Conservation (phyloP, 495 filamentous ascomycete genomes). For the Penicillium desertorum region DNA sequence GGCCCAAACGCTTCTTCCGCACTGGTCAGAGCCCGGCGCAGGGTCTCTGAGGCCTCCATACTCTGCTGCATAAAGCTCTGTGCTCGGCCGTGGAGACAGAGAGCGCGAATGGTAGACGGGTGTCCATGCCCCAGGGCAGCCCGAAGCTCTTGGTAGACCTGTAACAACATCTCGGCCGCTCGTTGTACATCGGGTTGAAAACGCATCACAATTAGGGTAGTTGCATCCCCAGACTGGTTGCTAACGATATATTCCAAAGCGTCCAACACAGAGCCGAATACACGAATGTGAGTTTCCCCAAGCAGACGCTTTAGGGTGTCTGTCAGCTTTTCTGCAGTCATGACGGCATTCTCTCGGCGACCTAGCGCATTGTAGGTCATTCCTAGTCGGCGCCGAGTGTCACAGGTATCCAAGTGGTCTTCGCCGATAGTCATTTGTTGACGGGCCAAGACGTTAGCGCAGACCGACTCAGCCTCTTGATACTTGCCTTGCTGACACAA, state of each 20-base stretch:
- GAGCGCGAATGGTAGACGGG: constrained; percentile 30
- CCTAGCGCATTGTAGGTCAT: constrained; percentile 26
- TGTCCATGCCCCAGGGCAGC: constrained; percentile 25
- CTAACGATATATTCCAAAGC: constrained; percentile 29
- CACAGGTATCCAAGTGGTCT: constrained; percentile 36
- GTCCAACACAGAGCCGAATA: constrained; percentile 26
- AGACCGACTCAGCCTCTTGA: constrained; percentile 37
- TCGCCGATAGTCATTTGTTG: constrained; percentile 44
- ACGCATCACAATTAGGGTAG: constrained; percentile 9
- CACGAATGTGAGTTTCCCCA: constrained; percentile 35
- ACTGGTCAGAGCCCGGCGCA: constrained; percentile 37
- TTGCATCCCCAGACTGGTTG: constrained; percentile 18
- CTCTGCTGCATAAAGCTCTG: constrained; percentile 24
- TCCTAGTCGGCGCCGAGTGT: constrained; percentile 35
- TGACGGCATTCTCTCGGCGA: constrained; percentile 29
- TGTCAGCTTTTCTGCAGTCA: constrained; percentile 28
- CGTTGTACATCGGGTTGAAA: constrained; percentile 22
- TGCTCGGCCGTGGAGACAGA: constrained; percentile 28
- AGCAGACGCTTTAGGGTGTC: constrained; percentile 28
- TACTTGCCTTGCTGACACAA: constrained; percentile 30
- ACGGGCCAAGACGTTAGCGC: constrained; percentile 38
- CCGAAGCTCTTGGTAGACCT: constrained; percentile 27
- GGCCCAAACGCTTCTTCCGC: constrained; percentile 35
- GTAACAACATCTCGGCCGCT: constrained; percentile 18
- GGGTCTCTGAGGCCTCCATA: constrained; percentile 31